phyloP scores from a whole-genome alignment of 2,329 filamentous ascomycete genomes.

The Whalleya microplaca region DNA sequence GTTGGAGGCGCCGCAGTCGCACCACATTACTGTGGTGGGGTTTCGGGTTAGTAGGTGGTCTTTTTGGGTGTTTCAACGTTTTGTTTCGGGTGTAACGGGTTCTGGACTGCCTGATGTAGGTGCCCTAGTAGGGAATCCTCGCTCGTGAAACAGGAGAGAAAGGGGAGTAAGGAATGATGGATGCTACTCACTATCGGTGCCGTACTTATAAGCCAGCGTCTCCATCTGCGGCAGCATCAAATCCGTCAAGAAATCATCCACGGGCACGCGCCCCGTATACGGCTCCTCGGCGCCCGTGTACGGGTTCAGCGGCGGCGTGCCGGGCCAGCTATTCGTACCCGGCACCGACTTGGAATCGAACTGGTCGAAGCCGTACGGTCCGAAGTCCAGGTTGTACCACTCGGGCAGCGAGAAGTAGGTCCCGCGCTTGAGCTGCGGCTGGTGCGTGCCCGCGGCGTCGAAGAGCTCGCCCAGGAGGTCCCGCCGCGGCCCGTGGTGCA shows the following conservation, averaged over 20 bases:
- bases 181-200: constrained; percentile 39
- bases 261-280: constrained; percentile 46
- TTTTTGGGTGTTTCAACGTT: too few relatives aligned
- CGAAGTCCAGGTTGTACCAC: constrained; percentile 53
- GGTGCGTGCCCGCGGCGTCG: constrained; percentile 44
- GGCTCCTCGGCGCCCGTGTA: constrained; percentile 46
- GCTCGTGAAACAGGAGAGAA: too few relatives aligned
- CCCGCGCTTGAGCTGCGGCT: constrained; percentile 47
- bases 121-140: too few relatives aligned
- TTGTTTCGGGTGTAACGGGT: too few relatives aligned
- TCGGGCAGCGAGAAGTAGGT: constrained; percentile 54
- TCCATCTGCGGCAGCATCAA: constrained; percentile 52
- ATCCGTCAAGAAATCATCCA: constrained; percentile 47
- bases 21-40: constrained; percentile 49
- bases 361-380: constrained; percentile 47
- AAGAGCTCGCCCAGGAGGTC: constrained; percentile 49
- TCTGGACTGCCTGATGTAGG: too few relatives aligned
- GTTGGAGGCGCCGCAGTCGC: constrained; percentile 50
- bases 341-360: constrained; percentile 26
- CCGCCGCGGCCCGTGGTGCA: constrained; percentile 46
- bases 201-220: constrained; percentile 46
- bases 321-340: constrained; percentile 41
- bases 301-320: constrained; percentile 46
- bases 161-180: too few relatives aligned
- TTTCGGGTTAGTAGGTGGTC: too few relatives aligned